A percentile compares a stretch with the other conserved stretches of the same genome.
Conservation (phyloP, 495 filamentous ascomycete genomes). For the Massariosphaeria phaeospora region DNA sequence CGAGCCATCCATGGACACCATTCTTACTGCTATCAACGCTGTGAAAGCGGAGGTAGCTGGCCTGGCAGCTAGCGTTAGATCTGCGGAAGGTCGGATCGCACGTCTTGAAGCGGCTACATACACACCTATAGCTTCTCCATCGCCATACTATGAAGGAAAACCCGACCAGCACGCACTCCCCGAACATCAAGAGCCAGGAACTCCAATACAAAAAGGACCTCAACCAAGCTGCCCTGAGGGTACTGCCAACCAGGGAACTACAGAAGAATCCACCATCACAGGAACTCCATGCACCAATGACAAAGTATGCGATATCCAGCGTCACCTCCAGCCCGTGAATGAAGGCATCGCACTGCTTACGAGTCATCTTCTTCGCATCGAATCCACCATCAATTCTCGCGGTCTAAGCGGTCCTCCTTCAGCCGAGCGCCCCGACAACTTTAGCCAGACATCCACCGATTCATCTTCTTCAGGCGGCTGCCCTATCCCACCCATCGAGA, state of each 20-base stretch:
- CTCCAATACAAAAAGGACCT: not conserved
- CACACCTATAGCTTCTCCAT: not conserved
- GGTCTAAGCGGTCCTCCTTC: not conserved
- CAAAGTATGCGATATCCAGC: not conserved
- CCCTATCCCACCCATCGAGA: not conserved
- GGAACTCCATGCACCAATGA: not conserved
- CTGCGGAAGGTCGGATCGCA: constrained; percentile 5
- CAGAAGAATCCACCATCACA: not conserved
- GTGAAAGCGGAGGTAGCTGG: constrained; percentile 1
- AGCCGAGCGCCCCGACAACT: too few species aligned
- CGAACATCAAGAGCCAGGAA: not conserved
- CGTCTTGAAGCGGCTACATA: constrained; percentile 6
- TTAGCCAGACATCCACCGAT: not conserved
- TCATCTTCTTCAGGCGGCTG: not conserved
- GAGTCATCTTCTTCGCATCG: constrained; percentile 1
- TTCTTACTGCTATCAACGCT: constrained; percentile 3
- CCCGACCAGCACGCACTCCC: not conserved
- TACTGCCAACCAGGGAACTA: not conserved
- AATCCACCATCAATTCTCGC: not conserved
- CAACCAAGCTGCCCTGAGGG: not conserved
- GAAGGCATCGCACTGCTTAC: not conserved
- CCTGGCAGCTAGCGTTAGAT: not conserved
- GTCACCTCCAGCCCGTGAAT: constrained; percentile 4
- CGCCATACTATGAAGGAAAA: too few species aligned
- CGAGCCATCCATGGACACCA: not conserved